Evolutionary conservation across 176 grass and related monocot species (phyloP).

Genomic region (Luzula sylvatica): DNA sequence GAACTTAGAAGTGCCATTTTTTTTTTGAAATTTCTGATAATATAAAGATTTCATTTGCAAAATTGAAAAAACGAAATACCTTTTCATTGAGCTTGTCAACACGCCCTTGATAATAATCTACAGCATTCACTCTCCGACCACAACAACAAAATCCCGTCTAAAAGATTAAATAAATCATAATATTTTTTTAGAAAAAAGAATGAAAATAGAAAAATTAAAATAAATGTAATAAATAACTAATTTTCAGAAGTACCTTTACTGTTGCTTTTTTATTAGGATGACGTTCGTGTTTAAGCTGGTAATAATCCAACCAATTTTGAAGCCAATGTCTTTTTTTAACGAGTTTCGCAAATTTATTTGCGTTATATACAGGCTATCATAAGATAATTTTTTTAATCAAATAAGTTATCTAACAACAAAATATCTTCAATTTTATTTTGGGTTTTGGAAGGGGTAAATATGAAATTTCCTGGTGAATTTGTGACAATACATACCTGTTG

Average conservation of each 20-base stretch:
- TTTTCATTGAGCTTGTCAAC: constrained; percentile 31
- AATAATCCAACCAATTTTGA: constrained; percentile 92
- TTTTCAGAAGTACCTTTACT: constrained; percentile 52
- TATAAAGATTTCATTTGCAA: constrained; percentile 4
- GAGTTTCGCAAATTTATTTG: constrained; percentile 77
- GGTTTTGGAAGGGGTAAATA: too few species aligned
- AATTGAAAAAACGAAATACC: constrained; percentile 15
- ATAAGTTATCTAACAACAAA: too few species aligned
- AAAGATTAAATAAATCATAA: too few species aligned
- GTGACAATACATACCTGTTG: too few species aligned
- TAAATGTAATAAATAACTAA: too few species aligned
- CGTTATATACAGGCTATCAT: constrained; percentile 85
- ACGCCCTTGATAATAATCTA: constrained; percentile 31
- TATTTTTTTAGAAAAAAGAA: too few species aligned
- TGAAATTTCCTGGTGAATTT: too few species aligned
- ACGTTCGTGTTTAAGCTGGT: constrained; percentile 79
- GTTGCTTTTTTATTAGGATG: constrained; percentile 70
- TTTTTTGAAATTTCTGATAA: too few species aligned
- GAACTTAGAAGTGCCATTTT: too few species aligned
- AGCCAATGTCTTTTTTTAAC: constrained; percentile 63
- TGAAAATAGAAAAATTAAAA: too few species aligned
- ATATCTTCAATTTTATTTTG: too few species aligned
- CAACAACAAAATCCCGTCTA: constrained; percentile 22
- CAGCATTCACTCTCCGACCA: constrained; percentile 34
- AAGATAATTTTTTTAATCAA: too few species aligned